Evolutionary conservation across 805 yeast species (phyloP), one percentile per base, ranked within the genome.

Genomic region (Metschnikowia lochheadii): DNA sequence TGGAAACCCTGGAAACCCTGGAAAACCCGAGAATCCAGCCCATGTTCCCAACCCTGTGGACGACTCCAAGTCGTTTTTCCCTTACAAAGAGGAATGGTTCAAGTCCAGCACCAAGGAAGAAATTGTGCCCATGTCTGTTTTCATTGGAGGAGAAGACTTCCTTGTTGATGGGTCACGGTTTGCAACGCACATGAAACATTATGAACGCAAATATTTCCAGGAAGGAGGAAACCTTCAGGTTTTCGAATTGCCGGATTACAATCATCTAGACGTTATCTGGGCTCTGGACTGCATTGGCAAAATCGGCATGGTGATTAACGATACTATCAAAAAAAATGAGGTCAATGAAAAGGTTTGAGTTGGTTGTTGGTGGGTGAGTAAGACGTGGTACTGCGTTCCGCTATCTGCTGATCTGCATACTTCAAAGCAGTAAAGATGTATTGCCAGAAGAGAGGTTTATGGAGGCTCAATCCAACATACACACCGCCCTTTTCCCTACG

Each of bases 221-320:
- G 65, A 60, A 38, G 73, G 72, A 54, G 64, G 54, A 33, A 60
- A 72, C 65, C 54, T 78, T 65, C 55, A 65, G 13, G 67, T 69
- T 18, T 60, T 72, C 18, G 77, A 76, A 45, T 53, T 92, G 5
- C 78, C 80, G 0, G 78, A 75, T 8, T 92, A 92, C 64, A 82
- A 90, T 15, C 99, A 92, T 66, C 69, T 92, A 47, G 99, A 92
- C 67, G 96, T 90, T 0, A 72, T 91, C 13, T 92, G 99, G 99
- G 92, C 97, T 0, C 82, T 79, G 60, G 91, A 88, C 62, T 83
- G 84, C 1, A 73, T 80, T 26, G 82, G 80, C 3, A 77, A 75
- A 40, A 79, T 92, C 18, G 96, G 95, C 0, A 67, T 65, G 45
- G 61, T 55, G 8, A 60, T 68, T 7, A 46, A 49, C 18, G 62